These are phyloP conservation scores for Cytospora schulzeri DNA, from an alignment of 2,329 filamentous ascomycete genomes.

Conservation along the genomic window DNA sequence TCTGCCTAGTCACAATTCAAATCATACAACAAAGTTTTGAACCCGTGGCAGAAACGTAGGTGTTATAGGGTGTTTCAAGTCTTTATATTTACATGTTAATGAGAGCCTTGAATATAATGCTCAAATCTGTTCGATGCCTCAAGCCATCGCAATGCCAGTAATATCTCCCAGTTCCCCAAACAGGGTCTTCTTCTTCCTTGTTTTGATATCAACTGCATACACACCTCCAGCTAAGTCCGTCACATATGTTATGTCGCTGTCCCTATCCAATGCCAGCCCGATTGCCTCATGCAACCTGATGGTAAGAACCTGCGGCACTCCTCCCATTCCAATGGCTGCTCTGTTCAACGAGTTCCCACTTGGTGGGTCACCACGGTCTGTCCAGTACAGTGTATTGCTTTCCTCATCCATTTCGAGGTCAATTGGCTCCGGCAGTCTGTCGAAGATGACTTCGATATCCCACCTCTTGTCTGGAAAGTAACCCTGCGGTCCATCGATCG, in stretches of 20 bases:
- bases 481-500: conserved; percentile 42
- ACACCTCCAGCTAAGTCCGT: conserved; percentile 24
- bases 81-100: too few relatives aligned
- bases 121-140: neutral
- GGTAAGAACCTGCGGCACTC: conserved; percentile 20
- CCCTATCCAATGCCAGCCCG: conserved; percentile 21
- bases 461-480: conserved; percentile 34
- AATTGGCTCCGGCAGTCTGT: conserved; percentile 56
- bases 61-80: too few relatives aligned
- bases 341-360: conserved; percentile 56
- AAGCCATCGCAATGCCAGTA: conserved; percentile 22
- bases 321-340: conserved; percentile 29
- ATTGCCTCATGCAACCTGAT: conserved; percentile 23
- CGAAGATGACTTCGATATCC: conserved; percentile 47
- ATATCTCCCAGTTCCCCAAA: conserved; percentile 18
- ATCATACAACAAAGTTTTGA: too few relatives aligned
- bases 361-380: conserved; percentile 60
- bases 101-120: too few relatives aligned
- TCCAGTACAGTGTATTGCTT: conserved; percentile 56
- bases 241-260: conserved; percentile 20
- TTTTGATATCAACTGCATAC: conserved; percentile 23
- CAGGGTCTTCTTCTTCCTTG: conserved; percentile 19
- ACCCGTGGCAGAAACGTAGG: too few relatives aligned
- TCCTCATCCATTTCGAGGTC: conserved; percentile 57
- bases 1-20: too few relatives aligned